These are phyloP conservation scores for Circinella minor DNA, from an alignment of 371 early-diverging fungal genomes.

Conservation along the genomic window DNA sequence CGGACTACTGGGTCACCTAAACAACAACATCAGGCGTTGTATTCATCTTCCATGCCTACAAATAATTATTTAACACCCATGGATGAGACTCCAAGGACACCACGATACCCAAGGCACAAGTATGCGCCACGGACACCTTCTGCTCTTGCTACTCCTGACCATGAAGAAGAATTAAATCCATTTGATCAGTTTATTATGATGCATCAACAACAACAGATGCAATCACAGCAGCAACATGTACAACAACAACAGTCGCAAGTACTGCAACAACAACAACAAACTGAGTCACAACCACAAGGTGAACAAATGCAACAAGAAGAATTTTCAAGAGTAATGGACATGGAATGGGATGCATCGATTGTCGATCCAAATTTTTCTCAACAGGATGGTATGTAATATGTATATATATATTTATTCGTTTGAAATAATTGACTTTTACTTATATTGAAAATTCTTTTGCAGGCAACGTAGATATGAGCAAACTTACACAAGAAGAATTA, in stretches of 20 bases:
- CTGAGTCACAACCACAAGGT: background rate
- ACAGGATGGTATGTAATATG: background rate
- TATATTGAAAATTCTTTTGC: no score
- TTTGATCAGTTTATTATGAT: slow-evolving; percentile 26
- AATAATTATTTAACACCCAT: slow-evolving; percentile 15
- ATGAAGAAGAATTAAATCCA: slow-evolving; percentile 31
- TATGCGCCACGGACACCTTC: slow-evolving; percentile 38
- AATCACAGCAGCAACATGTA: background rate
- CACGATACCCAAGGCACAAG: slow-evolving; percentile 13
- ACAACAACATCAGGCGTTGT: slow-evolving; percentile 13
- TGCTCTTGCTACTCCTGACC: slow-evolving; percentile 37
- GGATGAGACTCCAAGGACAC: background rate
- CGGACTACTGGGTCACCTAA: slow-evolving; percentile 27
- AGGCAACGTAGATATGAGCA: slow-evolving; percentile 5
- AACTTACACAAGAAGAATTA: slow-evolving; percentile 2
- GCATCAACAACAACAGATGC: slow-evolving; percentile 11
- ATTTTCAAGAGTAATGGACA: background rate
- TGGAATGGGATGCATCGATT: slow-evolving; percentile 4
- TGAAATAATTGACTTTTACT: no score
- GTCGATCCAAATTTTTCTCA: background rate
- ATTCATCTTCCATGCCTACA: slow-evolving; percentile 25
- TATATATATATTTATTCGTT: background rate
- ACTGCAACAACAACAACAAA: background rate
- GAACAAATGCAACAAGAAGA: background rate
- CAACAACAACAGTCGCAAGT: background rate